These are phyloP conservation scores for Stephania cephalantha DNA, from an alignment of 164 flowering plant species.

Conservation along the genomic window DNA sequence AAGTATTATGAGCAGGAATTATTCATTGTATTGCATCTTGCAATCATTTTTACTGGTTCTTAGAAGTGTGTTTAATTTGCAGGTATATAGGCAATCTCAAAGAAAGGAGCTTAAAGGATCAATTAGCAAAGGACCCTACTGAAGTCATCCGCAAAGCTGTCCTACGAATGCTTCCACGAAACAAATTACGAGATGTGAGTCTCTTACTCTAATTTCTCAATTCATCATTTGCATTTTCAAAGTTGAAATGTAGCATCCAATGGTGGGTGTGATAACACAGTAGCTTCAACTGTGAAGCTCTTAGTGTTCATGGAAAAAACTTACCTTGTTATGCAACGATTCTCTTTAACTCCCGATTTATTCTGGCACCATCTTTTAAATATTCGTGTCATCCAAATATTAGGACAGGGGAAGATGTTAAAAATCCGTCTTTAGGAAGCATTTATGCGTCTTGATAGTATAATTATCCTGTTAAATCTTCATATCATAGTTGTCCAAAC, in stretches of 20 bases:
- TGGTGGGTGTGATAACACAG: too few relatives aligned
- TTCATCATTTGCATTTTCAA: too few relatives aligned
- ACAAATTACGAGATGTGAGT: constrained; percentile 92
- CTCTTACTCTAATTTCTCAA: not conserved
- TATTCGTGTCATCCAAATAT: not conserved
- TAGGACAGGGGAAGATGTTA: not conserved
- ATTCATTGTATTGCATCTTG: not conserved
- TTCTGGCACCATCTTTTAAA: not conserved
- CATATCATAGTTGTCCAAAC: too few relatives aligned
- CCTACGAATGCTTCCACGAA: constrained; percentile 90
- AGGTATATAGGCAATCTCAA: constrained; percentile 89
- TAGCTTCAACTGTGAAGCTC: not conserved
- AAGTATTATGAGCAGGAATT: constrained; percentile 29
- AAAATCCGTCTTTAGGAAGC: not conserved
- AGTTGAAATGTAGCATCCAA: too few relatives aligned
- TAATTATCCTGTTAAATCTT: too few relatives aligned
- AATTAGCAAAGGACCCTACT: constrained; percentile 87
- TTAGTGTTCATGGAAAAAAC: not conserved
- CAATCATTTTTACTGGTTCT: constrained; percentile 1
- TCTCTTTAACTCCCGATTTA: not conserved
- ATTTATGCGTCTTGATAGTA: too few relatives aligned
- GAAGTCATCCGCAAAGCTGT: constrained; percentile 96
- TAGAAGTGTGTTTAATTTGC: constrained; percentile 14
- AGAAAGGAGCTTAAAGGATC: constrained; percentile 83
- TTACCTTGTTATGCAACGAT: not conserved